These are phyloP conservation scores for Hyaloperonospora arabidopsidis DNA, from an alignment of 352 stramenopile genomes.

Conservation along the genomic window DNA sequence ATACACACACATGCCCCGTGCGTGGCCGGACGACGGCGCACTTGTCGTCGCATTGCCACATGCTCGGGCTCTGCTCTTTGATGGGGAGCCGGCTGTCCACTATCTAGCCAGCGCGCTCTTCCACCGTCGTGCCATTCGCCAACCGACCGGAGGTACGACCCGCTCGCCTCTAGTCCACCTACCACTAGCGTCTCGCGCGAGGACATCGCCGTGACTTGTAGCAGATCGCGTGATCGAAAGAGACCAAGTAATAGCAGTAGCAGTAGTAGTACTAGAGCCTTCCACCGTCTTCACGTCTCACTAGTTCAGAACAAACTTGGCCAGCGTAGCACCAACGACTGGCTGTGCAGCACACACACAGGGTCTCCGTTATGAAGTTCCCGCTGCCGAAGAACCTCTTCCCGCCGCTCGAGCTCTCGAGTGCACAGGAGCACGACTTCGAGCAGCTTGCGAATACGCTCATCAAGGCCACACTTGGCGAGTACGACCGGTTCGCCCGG, in stretches of 20 bases:
- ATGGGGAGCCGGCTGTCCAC: not conserved
- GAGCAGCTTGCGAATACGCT: slow-evolving; percentile 43
- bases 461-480: slow-evolving; percentile 35
- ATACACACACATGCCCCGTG: no score
- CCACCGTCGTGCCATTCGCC: slow-evolving; percentile 25
- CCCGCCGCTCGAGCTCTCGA: slow-evolving; percentile 34
- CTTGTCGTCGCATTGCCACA: slow-evolving; percentile 17
- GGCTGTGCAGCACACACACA: not conserved
- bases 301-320: no score
- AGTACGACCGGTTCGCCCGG: slow-evolving; percentile 43
- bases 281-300: no score
- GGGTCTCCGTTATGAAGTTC: slow-evolving; percentile 38
- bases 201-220: not conserved
- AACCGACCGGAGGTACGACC: slow-evolving; percentile 16
- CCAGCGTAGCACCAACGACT: not conserved
- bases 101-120: slow-evolving; percentile 19
- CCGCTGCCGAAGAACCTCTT: slow-evolving; percentile 43
- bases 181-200: slow-evolving; percentile 12
- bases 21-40: slow-evolving; percentile 13
- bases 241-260: no score
- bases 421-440: slow-evolving; percentile 33
- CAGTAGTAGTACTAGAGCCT: no score
- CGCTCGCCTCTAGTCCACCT: slow-evolving; percentile 5
- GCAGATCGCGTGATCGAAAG: not conserved
- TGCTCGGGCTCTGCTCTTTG: slow-evolving; percentile 24